Conservation (phyloP, 495 filamentous ascomycete species). For the Podospora sp. region DNA sequence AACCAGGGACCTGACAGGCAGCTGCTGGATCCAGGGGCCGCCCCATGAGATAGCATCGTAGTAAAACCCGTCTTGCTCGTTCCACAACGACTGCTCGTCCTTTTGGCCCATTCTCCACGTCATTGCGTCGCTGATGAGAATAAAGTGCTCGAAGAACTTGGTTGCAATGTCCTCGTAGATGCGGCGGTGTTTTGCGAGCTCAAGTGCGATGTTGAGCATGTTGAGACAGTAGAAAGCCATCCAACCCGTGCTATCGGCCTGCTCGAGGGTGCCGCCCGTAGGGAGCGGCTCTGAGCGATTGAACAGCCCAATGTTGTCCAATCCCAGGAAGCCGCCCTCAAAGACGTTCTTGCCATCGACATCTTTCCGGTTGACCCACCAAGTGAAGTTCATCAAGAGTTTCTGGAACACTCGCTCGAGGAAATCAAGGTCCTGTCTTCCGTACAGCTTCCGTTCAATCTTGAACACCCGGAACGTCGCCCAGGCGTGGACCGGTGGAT, state of each 20-base stretch:
- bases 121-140: constrained; percentile 97
- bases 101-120: constrained; percentile 79
- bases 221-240: constrained; percentile 95
- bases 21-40: constrained; percentile 86
- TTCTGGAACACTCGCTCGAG: constrained; percentile 97
- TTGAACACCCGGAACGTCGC: constrained; percentile 94
- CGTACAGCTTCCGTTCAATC: constrained; percentile 96
- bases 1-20: constrained; percentile 88
- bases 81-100: constrained; percentile 84
- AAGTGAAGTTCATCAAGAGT: constrained; percentile 92
- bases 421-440: constrained; percentile 91
- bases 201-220: constrained; percentile 96
- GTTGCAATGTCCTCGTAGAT: constrained; percentile 97
- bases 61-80: constrained; percentile 94
- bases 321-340: constrained; percentile 92
- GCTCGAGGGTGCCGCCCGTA: constrained; percentile 89
- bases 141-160: constrained; percentile 98
- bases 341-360: constrained; percentile 93
- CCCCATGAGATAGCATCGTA: constrained; percentile 98
- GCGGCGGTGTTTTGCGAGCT: constrained; percentile 92
- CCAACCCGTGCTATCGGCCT: constrained; percentile 97
- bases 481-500: constrained; percentile 96
- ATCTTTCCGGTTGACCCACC: constrained; percentile 98
- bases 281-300: constrained; percentile 97
- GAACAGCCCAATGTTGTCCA: constrained; percentile 97